Conservation (phyloP, 495 filamentous ascomycete species). For the Xylaria castorea region DNA sequence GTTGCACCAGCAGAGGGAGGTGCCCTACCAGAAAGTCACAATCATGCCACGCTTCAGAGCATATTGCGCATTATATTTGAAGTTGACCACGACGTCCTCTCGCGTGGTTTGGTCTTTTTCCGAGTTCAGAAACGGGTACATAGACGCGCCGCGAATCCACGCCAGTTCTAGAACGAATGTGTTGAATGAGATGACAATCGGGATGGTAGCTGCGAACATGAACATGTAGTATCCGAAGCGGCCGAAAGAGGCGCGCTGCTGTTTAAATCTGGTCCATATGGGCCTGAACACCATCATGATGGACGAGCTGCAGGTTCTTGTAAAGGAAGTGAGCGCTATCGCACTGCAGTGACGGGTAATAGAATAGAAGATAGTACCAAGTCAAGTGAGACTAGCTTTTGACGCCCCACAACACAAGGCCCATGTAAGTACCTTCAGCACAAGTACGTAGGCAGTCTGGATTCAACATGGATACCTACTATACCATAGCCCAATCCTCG, state of each 20-base stretch:
- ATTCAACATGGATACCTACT: background rate
- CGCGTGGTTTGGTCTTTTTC: slow-evolving; percentile 63
- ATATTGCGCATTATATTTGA: slow-evolving; percentile 54
- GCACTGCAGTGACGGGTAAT: background rate
- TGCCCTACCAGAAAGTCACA: slow-evolving; percentile 57
- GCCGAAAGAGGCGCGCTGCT: slow-evolving; percentile 38
- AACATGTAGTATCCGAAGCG: slow-evolving; percentile 55
- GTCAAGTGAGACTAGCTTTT: slow-evolving; percentile 6
- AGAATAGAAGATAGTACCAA: background rate
- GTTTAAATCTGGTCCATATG: slow-evolving; percentile 43
- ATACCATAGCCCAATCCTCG: background rate
- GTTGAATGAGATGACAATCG: slow-evolving; percentile 69
- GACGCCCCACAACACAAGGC: slow-evolving; percentile 19
- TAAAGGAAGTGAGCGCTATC: background rate
- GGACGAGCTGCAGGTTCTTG: background rate
- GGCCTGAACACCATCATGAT: slow-evolving; percentile 42
- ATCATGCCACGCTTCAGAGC: slow-evolving; percentile 60
- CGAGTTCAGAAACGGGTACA: slow-evolving; percentile 79
- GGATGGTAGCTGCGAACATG: slow-evolving; percentile 65
- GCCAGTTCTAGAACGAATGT: slow-evolving; percentile 66
- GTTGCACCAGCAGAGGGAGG: background rate
- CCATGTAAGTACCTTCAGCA: background rate
- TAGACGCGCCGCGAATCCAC: slow-evolving; percentile 70
- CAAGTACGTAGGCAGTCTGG: background rate
- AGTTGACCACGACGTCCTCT: slow-evolving; percentile 60